Percentiles rank a stretch among this genome's conserved stretches.
Conservation (phyloP, 306 rosid species). For the Medicago arabica region DNA sequence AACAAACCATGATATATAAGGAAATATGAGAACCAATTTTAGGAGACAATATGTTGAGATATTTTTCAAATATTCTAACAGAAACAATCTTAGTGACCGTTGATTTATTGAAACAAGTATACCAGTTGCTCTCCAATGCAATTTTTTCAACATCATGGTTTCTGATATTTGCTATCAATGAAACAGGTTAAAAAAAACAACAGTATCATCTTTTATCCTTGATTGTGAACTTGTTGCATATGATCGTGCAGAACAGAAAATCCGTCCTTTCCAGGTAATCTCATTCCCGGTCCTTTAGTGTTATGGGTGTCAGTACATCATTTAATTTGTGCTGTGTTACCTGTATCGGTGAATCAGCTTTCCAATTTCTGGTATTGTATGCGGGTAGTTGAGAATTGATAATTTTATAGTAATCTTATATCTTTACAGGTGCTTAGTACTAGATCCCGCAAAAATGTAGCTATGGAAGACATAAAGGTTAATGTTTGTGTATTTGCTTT, state of each 20-base stretch:
- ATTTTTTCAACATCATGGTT: slow-evolving; percentile 16
- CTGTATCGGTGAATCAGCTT: slow-evolving; percentile 21
- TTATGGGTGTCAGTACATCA: slow-evolving; percentile 17
- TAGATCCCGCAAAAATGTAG: slow-evolving; percentile 89
- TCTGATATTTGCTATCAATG: slow-evolving; percentile 49
- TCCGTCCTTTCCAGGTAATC: slow-evolving; percentile 88
- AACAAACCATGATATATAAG: background rate
- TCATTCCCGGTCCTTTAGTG: slow-evolving; percentile 5
- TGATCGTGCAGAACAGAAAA: slow-evolving; percentile 64
- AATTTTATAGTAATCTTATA: slow-evolving; percentile 40
- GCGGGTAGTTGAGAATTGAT: slow-evolving; percentile 17
- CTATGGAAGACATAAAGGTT: slow-evolving; percentile 68
- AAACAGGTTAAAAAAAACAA: slow-evolving; percentile 80
- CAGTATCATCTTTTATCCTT: slow-evolving; percentile 75
- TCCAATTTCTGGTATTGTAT: slow-evolving; percentile 19
- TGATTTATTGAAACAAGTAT: slow-evolving; percentile 1
- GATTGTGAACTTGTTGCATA: slow-evolving; percentile 97
- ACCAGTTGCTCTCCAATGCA: slow-evolving; percentile 5
- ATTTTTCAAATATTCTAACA: background rate
- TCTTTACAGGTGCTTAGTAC: slow-evolving; percentile 81
- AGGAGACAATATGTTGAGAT: background rate
- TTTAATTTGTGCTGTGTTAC: background rate
- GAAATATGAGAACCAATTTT: background rate
- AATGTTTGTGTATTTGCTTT: slow-evolving; percentile 86
- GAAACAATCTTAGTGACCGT: background rate